Evolutionary conservation across 257 asterid genomes (phyloP), one percentile per base, ranked within the genome.

Genomic region (Ilex aquifolium): DNA sequence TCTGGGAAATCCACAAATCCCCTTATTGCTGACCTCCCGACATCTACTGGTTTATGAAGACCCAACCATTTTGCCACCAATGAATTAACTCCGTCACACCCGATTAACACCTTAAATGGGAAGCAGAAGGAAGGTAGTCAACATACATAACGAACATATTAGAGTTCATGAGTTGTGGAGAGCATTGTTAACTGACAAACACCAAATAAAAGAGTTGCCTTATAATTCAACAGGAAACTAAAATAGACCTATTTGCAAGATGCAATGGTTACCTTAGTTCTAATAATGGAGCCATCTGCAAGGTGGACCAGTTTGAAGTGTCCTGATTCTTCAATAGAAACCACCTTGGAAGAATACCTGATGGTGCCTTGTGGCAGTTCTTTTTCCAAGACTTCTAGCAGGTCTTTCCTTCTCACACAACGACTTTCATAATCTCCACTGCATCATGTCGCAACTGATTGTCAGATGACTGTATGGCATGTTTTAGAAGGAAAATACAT

Each of bases 21-120:
- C 71, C 97, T 79, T 15, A 89, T 83, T 10, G 95, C 87, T 29
- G 91, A 76, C 51, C 97, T 74, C 13, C 82, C 85, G 2, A 74
- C 63, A 40, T 56, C 59, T 4, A 84, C 74, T 5, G 95, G 85
- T 49, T 65, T 65, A 63, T 69, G 79, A 44, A 89, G 87, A 9
- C 91, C 94, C 75, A 89, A 68, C 88, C 85, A 88, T 40, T 79
- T 83, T 7, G 91, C 90, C 69, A 90, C 91, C 32, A 61, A 13
- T 3, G 96, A 91, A 59, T 91, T 84, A 58, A 88, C 88, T 55
- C 98, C 98, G 63, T 91, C 96, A 31, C 94, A 86, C 21, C 98
- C 98, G 12, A 91, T 73, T 82, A 88, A 74, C 65, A 78, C 96
- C 97, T 88, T 65, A 7, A 36, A 66, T 32, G 57, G 11, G 62